phyloP scores from a whole-genome alignment of 495 filamentous ascomycete species.

The Bacidia gigantensis region DNA sequence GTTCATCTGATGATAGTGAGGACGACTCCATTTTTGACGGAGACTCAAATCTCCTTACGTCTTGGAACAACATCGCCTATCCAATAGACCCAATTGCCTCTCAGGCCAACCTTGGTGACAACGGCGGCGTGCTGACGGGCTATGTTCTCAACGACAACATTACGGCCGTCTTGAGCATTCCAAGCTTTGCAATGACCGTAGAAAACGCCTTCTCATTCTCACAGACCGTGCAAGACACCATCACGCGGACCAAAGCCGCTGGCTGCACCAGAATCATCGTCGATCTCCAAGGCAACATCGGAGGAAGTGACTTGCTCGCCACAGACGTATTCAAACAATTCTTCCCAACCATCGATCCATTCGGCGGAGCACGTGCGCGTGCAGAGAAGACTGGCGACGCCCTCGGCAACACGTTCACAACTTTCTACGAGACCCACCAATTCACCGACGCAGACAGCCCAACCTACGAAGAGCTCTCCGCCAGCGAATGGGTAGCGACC shows the following conservation, averaged over 20 bases:
- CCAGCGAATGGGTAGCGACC: constrained; percentile 30
- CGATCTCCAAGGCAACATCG: constrained; percentile 36
- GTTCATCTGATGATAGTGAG: constrained; percentile 2
- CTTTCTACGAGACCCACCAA: constrained; percentile 19
- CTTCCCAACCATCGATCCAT: constrained; percentile 34
- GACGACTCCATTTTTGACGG: background rate
- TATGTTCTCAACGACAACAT: constrained; percentile 30
- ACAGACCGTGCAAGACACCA: constrained; percentile 28
- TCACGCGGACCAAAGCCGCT: constrained; percentile 22
- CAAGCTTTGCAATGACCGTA: constrained; percentile 29
- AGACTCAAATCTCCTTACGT: constrained; percentile 8
- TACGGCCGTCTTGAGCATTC: constrained; percentile 36
- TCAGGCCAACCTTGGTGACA: constrained; percentile 23
- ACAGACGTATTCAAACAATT: constrained; percentile 36
- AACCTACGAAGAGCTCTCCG: constrained; percentile 16
- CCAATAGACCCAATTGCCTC: constrained; percentile 22
- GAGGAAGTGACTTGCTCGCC: constrained; percentile 29
- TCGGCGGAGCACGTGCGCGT: constrained; percentile 31
- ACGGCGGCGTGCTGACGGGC: constrained; percentile 27
- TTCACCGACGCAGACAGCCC: constrained; percentile 9
- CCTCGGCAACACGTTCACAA: constrained; percentile 30
- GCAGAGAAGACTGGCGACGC: constrained; percentile 28
- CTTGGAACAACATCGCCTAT: constrained; percentile 23
- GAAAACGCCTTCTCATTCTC: constrained; percentile 25
- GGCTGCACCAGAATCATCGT: constrained; percentile 34